A percentile compares a stretch with the other conserved stretches of the same genome.
Evolutionary conservation across 2,329 filamentous ascomycete species (phyloP).

Genomic region (Trichophyton rubrum): DNA sequence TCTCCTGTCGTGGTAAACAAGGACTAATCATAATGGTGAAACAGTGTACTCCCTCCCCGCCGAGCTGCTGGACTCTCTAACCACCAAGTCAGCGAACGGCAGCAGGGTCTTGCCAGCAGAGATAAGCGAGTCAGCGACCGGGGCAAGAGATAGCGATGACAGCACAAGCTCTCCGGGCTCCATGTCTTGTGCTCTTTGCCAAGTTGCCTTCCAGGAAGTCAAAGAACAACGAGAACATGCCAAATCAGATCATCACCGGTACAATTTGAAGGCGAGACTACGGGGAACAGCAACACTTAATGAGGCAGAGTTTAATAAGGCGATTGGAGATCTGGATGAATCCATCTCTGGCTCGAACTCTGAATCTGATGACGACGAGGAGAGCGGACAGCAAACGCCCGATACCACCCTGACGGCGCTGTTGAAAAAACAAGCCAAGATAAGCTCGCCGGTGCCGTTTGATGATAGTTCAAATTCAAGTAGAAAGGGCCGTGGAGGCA

Average conservation of each 20-base stretch:
- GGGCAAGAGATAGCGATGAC: slow-evolving; percentile 27
- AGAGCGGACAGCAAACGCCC: slow-evolving; percentile 32
- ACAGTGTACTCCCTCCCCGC: slow-evolving; percentile 71
- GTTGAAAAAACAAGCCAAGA: slow-evolving; percentile 68
- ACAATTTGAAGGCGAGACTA: slow-evolving; percentile 87
- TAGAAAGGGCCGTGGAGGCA: slow-evolving; percentile 47
- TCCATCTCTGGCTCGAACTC: slow-evolving; percentile 71
- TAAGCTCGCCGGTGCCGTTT: slow-evolving; percentile 43
- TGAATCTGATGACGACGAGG: slow-evolving; percentile 54
- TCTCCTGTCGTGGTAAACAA: not conserved
- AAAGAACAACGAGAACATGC: slow-evolving; percentile 76
- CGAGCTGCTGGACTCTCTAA: slow-evolving; percentile 57
- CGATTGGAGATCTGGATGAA: slow-evolving; percentile 78
- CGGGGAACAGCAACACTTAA: slow-evolving; percentile 58
- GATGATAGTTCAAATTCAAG: slow-evolving; percentile 34
- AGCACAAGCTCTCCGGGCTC: slow-evolving; percentile 47
- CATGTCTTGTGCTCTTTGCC: slow-evolving; percentile 72
- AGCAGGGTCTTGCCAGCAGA: slow-evolving; percentile 15
- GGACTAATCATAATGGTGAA: not conserved
- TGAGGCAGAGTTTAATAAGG: slow-evolving; percentile 73
- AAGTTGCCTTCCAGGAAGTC: slow-evolving; percentile 56
- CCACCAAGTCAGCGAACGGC: slow-evolving; percentile 39
- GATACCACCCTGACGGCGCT: slow-evolving; percentile 55
- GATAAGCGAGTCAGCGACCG: slow-evolving; percentile 18
- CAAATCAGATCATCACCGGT: slow-evolving; percentile 81